Percentiles rank a stretch among this genome's conserved stretches.
These are phyloP conservation scores for Tagetes patula DNA, from an alignment of 129 eudicot genomes.

Conservation along the genomic window DNA sequence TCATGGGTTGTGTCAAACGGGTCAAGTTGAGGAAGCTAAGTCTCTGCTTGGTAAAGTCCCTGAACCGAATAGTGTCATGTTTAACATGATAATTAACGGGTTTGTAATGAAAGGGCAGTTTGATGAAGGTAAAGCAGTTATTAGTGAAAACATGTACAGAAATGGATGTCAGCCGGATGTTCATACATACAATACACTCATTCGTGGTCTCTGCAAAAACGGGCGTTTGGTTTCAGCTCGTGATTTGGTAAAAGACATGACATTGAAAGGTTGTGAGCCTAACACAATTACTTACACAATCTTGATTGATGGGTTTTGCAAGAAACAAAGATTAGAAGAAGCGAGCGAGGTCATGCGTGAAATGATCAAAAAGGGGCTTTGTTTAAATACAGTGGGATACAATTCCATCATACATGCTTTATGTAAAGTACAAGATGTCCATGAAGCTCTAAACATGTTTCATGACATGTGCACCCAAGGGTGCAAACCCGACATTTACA, in stretches of 20 bases:
- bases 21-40: constrained; percentile 67
- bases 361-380: constrained; percentile 67
- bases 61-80: constrained; percentile 63
- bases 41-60: constrained; percentile 69
- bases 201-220: constrained; percentile 63
- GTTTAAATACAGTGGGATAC: constrained; percentile 69
- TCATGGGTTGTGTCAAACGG: constrained; percentile 61
- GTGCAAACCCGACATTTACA: constrained; percentile 79
- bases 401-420: constrained; percentile 70
- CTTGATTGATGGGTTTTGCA: constrained; percentile 74
- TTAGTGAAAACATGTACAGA: constrained; percentile 48
- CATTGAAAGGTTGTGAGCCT: constrained; percentile 51
- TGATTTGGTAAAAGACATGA: constrained; percentile 56
- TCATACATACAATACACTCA: constrained; percentile 61
- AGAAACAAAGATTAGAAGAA: constrained; percentile 58
- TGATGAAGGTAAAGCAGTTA: constrained; percentile 63
- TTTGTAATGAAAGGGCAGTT: constrained; percentile 54
- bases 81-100: constrained; percentile 77
- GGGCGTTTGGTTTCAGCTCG: constrained; percentile 56
- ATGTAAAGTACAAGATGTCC: constrained; percentile 50
- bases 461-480: constrained; percentile 54
- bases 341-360: constrained; percentile 48
- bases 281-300: constrained; percentile 64
- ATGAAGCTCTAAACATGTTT: constrained; percentile 57
- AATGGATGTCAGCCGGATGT: constrained; percentile 63